A percentile compares a stretch with the other conserved stretches of the same genome.
phyloP scores from a whole-genome alignment of 2,329 filamentous ascomycete species.

The Monilinia polystroma region DNA sequence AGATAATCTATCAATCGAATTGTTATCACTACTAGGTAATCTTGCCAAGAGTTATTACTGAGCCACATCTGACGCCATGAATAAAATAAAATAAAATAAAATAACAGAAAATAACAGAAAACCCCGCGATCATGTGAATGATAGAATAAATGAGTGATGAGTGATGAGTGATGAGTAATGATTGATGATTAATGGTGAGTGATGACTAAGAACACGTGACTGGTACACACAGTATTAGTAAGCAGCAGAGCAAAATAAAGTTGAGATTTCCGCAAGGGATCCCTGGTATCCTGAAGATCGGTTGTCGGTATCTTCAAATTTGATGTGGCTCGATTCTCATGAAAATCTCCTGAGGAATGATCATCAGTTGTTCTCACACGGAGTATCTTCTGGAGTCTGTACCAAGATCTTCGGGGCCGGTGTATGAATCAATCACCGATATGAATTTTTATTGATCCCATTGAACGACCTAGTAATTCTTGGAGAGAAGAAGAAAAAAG shows the following conservation, averaged over 20 bases:
- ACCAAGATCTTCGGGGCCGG: no score
- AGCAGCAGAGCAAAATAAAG: neutral
- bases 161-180: no score
- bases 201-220: neutral
- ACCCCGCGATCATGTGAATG: constrained; percentile 17
- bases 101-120: neutral
- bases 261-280: neutral
- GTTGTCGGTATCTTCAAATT: neutral
- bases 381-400: no score
- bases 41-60: neutral
- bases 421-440: neutral
- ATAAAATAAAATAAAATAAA: no score
- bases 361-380: neutral
- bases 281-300: neutral
- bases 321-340: constrained; percentile 6
- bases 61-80: constrained; percentile 23
- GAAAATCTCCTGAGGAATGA: constrained; percentile 13
- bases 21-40: neutral
- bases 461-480: no score
- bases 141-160: neutral
- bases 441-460: neutral
- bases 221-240: fast-evolving
- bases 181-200: no score
- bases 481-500: no score
- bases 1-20: no score